These are phyloP conservation scores for Triticum aestivum DNA, from an alignment of 176 grass and related monocot species.

Conservation along the genomic window DNA sequence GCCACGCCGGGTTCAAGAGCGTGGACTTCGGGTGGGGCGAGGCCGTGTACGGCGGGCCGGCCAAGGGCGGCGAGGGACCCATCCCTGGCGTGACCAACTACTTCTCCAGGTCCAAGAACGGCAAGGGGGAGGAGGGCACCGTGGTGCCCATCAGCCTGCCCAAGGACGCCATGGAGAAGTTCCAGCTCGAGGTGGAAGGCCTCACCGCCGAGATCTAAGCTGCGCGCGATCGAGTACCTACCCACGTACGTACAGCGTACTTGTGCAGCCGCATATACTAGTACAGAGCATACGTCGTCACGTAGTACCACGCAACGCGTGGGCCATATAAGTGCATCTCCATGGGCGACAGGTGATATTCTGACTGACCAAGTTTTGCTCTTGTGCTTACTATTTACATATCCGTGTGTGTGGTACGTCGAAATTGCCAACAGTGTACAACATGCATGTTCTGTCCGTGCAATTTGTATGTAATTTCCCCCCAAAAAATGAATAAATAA, in stretches of 20 bases:
- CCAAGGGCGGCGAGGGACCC: conserved; percentile 50
- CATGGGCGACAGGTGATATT: no score
- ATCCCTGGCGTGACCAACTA: conserved; percentile 48
- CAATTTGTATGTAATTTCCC: not conserved
- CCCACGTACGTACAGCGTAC: not conserved
- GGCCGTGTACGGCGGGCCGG: conserved; percentile 55
- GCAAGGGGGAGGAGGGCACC: conserved; percentile 46
- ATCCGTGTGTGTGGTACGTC: not conserved
- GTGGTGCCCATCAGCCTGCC: conserved; percentile 71
- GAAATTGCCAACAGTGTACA: no score
- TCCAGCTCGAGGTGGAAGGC: conserved; percentile 49
- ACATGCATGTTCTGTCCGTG: not conserved
- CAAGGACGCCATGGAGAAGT: conserved; percentile 60
- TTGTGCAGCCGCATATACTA: not conserved
- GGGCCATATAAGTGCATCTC: not conserved
- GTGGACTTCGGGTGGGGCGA: conserved; percentile 81
- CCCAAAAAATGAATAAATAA: no score
- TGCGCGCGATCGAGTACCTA: not conserved
- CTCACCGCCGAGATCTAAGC: conserved; percentile 26
- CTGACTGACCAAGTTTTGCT: not conserved
- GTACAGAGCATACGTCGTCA: not conserved
- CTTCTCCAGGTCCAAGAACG: conserved; percentile 53
- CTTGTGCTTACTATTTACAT: not conserved
- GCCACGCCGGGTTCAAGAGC: conserved; percentile 48
- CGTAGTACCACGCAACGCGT: not conserved